phyloP scores from a whole-genome alignment of 2,329 filamentous ascomycete genomes.

The Dactylellina cionopaga region DNA sequence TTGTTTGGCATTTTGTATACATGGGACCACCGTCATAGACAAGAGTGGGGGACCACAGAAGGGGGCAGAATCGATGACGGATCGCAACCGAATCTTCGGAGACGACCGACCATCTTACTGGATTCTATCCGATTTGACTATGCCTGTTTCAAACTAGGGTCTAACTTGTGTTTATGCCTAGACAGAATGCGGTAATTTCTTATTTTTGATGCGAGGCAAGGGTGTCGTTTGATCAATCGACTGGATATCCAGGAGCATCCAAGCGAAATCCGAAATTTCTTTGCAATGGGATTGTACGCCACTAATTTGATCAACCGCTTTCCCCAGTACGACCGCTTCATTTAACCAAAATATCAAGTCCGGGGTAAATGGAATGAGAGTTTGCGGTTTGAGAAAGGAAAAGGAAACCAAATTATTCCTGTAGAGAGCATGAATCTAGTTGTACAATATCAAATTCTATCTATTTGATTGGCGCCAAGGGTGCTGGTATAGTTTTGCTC shows the following conservation, averaged over 20 bases:
- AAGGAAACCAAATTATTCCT: conserved; percentile 6
- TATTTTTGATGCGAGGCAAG: conserved; percentile 23
- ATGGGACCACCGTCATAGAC: conserved; percentile 18
- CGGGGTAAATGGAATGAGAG: conserved; percentile 46
- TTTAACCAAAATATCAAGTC: conserved; percentile 36
- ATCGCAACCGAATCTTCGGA: conserved; percentile 47
- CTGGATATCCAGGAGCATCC: conserved; percentile 40
- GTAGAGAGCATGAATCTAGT: not conserved
- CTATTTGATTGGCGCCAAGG: conserved; percentile 37
- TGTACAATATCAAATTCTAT: conserved; percentile 1
- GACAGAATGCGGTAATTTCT: conserved; percentile 45
- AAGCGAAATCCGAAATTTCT: conserved; percentile 43
- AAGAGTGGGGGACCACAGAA: conserved; percentile 28
- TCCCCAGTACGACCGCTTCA: conserved; percentile 31
- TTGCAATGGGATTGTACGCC: conserved; percentile 33
- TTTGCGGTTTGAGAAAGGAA: conserved; percentile 8
- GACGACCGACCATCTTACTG: conserved; percentile 40
- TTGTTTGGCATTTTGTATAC: conserved; percentile 19
- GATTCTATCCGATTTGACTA: conserved; percentile 35
- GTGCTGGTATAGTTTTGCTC: too few relatives aligned
- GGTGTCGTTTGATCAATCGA: conserved; percentile 24
- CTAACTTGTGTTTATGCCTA: conserved; percentile 12
- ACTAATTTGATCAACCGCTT: conserved; percentile 50
- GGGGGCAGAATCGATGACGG: conserved; percentile 23
- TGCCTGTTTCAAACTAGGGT: conserved; percentile 23